Evolutionary conservation across 2,329 filamentous ascomycete species (phyloP).

Genomic region (Sarocladium strictum): DNA sequence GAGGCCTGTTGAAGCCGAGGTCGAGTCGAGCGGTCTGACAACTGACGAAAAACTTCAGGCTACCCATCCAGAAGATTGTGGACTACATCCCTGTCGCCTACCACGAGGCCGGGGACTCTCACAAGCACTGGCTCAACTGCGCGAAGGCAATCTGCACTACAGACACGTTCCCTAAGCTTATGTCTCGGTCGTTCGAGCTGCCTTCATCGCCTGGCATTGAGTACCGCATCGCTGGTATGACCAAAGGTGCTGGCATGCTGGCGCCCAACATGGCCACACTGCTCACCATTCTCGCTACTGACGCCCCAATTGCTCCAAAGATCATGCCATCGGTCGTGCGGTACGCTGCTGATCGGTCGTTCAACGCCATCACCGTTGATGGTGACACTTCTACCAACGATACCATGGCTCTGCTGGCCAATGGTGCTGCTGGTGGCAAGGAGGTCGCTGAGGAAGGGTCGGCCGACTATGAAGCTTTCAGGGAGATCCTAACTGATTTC

Average conservation of each 20-base stretch:
- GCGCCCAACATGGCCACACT: slow-evolving; percentile 98
- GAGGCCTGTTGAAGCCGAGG: neutral
- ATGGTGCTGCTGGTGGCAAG: slow-evolving; percentile 78
- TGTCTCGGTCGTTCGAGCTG: slow-evolving; percentile 77
- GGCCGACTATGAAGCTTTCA: slow-evolving; percentile 65
- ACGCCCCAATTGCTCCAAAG: slow-evolving; percentile 68
- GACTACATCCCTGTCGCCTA: slow-evolving; percentile 74
- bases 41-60: slow-evolving; percentile 34
- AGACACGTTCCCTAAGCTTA: slow-evolving; percentile 94
- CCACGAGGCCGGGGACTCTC: slow-evolving; percentile 62
- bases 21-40: slow-evolving; percentile 10
- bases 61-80: slow-evolving; percentile 88
- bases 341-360: slow-evolving; percentile 73
- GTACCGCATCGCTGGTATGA: slow-evolving; percentile 89
- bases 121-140: slow-evolving; percentile 80
- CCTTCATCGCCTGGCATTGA: slow-evolving; percentile 69
- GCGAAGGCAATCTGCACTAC: slow-evolving; percentile 96
- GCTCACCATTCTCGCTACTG: slow-evolving; percentile 85
- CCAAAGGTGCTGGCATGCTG: slow-evolving; percentile 98
- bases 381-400: slow-evolving; percentile 98
- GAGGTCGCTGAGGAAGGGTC: slow-evolving; percentile 49
- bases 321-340: slow-evolving; percentile 66
- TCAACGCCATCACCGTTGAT: slow-evolving; percentile 96
- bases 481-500: slow-evolving; percentile 67
- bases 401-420: slow-evolving; percentile 89